phyloP scores from a whole-genome alignment of 192 early-diverging fungal genomes.

The Coemansia interrupta region DNA sequence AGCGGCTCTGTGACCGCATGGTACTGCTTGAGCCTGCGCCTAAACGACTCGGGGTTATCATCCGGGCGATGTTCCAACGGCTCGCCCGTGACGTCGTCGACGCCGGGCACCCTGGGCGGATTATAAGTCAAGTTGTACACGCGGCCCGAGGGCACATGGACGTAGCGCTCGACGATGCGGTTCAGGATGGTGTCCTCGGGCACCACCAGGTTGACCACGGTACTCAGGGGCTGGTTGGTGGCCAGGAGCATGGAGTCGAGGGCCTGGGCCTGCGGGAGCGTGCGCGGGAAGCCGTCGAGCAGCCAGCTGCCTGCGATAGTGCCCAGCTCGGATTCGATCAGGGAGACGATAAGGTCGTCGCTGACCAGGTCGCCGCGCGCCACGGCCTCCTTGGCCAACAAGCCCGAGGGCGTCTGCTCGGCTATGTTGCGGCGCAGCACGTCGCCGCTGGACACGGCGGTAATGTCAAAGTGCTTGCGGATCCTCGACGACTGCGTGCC shows the following conservation, averaged over 20 bases:
- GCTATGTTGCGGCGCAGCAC: conserved; percentile 80
- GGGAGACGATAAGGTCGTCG: conserved; percentile 41
- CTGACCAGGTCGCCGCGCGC: conserved; percentile 37
- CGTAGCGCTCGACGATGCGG: conserved; percentile 91
- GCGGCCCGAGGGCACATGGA: conserved; percentile 85
- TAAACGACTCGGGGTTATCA: conserved; percentile 83
- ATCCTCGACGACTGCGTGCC: conserved; percentile 87
- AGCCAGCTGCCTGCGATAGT: conserved; percentile 62
- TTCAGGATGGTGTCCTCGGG: conserved; percentile 86
- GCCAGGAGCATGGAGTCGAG: conserved; percentile 56
- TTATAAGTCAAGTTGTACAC: conserved; percentile 94
- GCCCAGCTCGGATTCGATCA: conserved; percentile 42
- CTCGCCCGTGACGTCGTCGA: conserved; percentile 94
- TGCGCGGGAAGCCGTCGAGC: conserved; percentile 91
- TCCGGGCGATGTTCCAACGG: conserved; percentile 80
- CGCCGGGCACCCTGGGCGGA: conserved; percentile 73
- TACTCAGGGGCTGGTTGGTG: conserved; percentile 64
- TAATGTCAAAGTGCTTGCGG: conserved; percentile 61
- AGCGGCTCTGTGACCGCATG: conserved; percentile 75
- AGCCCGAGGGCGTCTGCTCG: conserved; percentile 60
- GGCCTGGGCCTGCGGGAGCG: conserved; percentile 71
- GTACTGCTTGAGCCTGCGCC: conserved; percentile 73
- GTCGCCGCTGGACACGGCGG: conserved; percentile 82
- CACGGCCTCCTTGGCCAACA: conserved; percentile 53
- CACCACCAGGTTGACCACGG: conserved; percentile 88